Base-by-base conservation (phyloP, 2,329 filamentous ascomycete species). In the Atkinsonella texensis region DNA sequence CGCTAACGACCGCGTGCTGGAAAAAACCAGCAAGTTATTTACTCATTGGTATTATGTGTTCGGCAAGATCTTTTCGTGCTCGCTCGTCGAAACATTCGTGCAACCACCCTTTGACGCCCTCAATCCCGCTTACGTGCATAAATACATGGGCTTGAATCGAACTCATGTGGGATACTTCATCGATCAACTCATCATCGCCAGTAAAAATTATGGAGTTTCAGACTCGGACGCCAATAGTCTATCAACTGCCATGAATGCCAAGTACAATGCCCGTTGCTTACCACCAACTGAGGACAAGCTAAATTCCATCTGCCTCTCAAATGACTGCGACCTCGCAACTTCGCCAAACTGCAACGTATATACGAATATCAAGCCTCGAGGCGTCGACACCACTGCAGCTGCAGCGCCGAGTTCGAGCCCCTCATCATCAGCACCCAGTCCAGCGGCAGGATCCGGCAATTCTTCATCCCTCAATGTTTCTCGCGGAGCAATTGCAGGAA, bases 81-180 rank as follows among this genome's bases (percentile, higher is more conserved):
- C 55, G 11, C 40, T 48, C 10, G 57, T 54, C 12, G 54, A 55
- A 28, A 51, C 56, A 3, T 54, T 58, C 28, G 57, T 59, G 1
- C 46, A 53, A 6, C 53, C 52, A 15, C 51, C 53, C 2, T 57
- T 58, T 32, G 55, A 52, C 4, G 48, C 50, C 23, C 54, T 57
- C 18, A 58, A 49, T 47, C 58, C 57, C 15, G 60, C 63, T 31
- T 65, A 65, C 51, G 62, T 63, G 4, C 64, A 66, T 57, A 64
- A 65, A 43, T 66, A 57, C 52, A 66, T 66, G 64, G 55, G 63
- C 47, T 55, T 66, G 20, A 59, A 64, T 49, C 50, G 58, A 20
- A 59, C 57, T 1, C 54, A 65, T 23, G 52, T 65, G 8, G 61
- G 58, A 6, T 60, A 66, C 46, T 65, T 66, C 52, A 63, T 66